Conservation (phyloP, 2,329 filamentous ascomycete species). For the Pseudogymnoascus sp. region DNA sequence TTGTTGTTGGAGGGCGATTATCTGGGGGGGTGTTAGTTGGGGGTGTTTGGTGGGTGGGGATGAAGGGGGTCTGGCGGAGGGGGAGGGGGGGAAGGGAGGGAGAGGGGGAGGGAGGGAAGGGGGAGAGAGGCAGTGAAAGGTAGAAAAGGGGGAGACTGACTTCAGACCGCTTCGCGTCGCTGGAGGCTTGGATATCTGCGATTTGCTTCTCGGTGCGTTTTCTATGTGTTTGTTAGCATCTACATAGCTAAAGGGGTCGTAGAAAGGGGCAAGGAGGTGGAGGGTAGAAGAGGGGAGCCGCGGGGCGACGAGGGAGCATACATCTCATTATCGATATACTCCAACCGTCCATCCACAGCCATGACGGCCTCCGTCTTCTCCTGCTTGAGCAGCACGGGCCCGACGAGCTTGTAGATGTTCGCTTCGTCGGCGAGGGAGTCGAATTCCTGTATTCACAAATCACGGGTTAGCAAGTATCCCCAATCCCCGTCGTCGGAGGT, state of each 20-base stretch:
- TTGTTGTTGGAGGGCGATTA: slow-evolving; percentile 3
- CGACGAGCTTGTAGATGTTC: slow-evolving; percentile 92
- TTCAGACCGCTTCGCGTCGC: slow-evolving; percentile 57
- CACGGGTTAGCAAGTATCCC: slow-evolving; percentile 13
- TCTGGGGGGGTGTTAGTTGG: neutral
- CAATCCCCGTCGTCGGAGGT: neutral
- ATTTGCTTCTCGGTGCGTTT: slow-evolving; percentile 61
- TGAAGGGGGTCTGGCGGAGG: too few species aligned
- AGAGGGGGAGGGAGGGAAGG: neutral
- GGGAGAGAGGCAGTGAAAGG: too few species aligned
- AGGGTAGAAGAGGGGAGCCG: too few species aligned
- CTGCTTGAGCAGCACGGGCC: slow-evolving; percentile 88
- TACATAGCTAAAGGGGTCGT: too few species aligned
- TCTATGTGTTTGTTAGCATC: slow-evolving; percentile 31
- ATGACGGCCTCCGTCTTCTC: slow-evolving; percentile 83
- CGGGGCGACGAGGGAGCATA: slow-evolving; percentile 35
- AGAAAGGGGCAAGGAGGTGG: too few species aligned
- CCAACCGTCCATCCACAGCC: slow-evolving; percentile 81
- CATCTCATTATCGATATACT: slow-evolving; percentile 94
- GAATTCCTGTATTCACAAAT: slow-evolving; percentile 57
- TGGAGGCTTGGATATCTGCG: slow-evolving; percentile 52
- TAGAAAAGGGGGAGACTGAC: slow-evolving; percentile 32
- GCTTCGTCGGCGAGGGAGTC: slow-evolving; percentile 67
- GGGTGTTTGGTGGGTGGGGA: neutral
- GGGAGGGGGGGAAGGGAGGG: too few species aligned